Base-by-base conservation (phyloP, 2,329 filamentous ascomycete species). In the Fusarium nanum region DNA sequence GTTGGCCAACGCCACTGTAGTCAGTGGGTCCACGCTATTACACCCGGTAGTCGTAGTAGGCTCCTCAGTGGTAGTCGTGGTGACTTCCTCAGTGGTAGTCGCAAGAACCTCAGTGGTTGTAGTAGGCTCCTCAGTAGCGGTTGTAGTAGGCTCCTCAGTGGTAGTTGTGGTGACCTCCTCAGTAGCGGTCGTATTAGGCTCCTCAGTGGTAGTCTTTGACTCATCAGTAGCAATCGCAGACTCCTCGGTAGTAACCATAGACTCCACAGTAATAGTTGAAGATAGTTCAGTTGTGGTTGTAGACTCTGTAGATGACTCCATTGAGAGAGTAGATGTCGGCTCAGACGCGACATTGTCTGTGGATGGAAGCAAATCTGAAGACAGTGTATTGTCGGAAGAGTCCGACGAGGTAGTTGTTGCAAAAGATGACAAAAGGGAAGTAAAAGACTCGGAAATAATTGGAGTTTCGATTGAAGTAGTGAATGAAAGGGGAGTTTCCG, bases 251-350 rank as follows among this genome's bases (percentile, higher is more conserved):
- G 8, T n/a, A n/a, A n/a, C 5, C 4, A 5, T 18, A 34, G 32
- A 34, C 14, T 34, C 32, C 9, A 18, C 32, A 16, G 32, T 34
- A 5, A 34, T 34, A 2, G 32, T 10, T 18, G 32, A 18, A 34
- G 32, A 10, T 6, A 4, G 0, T 34, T 18, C 8, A 3, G 16
- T 0, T 10, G 32, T 34, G 2, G 6, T 1, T 0, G 9, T 9
- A 5, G 32, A 18, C 9, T 37, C 32, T 18, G 16, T 6, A 1
- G 16, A 11, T 11, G 32, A 34, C 16, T 18, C 32, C 5, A 18
- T 18, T 4, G 32, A 3, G 9, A 34, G 5, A 18, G 16, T 10
- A 18, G 32, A 18, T 1, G 16, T 37, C 11, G 32, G 32, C 1
- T 37, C 32, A 6, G 32, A 18, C 5, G 32, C 2, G 3, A 18